Conservation (phyloP, 2,329 filamentous ascomycete species). For the Sarocladium strictum region DNA sequence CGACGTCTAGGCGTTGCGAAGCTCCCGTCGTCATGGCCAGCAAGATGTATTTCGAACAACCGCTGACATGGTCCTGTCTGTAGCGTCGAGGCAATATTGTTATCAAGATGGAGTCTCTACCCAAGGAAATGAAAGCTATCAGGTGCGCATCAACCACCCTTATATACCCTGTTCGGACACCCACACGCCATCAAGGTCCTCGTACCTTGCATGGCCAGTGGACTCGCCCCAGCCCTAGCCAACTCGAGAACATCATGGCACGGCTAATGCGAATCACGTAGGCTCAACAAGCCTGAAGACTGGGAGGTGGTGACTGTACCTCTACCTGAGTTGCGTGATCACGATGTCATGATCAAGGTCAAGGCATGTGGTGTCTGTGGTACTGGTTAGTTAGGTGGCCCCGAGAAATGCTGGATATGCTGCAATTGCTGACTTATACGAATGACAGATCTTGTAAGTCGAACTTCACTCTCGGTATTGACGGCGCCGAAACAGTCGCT, state of each 20-base stretch:
- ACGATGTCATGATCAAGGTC: slow-evolving; percentile 60
- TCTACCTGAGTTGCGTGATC: slow-evolving; percentile 52
- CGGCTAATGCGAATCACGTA: slow-evolving; percentile 16
- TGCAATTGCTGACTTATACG: slow-evolving; percentile 18
- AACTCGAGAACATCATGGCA: background rate
- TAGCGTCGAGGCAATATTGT: background rate
- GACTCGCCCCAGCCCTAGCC: background rate
- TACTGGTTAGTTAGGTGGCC: slow-evolving; percentile 34
- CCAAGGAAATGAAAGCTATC: slow-evolving; percentile 56
- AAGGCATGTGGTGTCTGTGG: slow-evolving; percentile 61
- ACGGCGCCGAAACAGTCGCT: background rate
- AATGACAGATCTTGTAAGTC: slow-evolving; percentile 28
- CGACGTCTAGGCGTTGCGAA: background rate
- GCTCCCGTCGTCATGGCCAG: background rate
- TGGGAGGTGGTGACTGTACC: slow-evolving; percentile 57
- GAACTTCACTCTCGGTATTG: background rate
- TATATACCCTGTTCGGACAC: slow-evolving; percentile 9
- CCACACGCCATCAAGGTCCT: slow-evolving; percentile 18
- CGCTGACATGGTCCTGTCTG: background rate
- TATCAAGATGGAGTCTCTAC: slow-evolving; percentile 31
- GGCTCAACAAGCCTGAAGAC: slow-evolving; percentile 57
- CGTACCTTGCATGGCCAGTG: slow-evolving; percentile 4
- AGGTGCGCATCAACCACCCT: slow-evolving; percentile 33
- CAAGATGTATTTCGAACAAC: background rate
- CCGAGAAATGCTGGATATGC: slow-evolving; percentile 11